Percentiles rank a stretch among this genome's conserved stretches.
Evolutionary conservation across 2,329 filamentous ascomycete species (phyloP).

Genomic region (Penicillium olsonii): DNA sequence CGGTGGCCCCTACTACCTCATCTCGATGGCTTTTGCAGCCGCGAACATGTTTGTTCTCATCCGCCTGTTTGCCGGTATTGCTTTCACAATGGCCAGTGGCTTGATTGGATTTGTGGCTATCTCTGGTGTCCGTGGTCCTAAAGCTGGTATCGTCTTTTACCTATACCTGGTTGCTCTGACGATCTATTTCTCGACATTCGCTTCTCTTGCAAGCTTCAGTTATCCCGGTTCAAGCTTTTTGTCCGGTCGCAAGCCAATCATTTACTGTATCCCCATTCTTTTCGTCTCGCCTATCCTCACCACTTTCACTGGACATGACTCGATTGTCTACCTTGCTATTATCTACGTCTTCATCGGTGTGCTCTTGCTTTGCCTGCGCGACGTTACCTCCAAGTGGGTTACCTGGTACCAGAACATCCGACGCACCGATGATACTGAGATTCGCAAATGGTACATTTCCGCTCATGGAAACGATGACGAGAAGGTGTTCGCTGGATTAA

Average conservation of each 20-base stretch:
- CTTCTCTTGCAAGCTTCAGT: conserved; percentile 55
- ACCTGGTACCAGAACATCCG: conserved; percentile 53
- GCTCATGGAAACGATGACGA: conserved; percentile 34
- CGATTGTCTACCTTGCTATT: conserved; percentile 58
- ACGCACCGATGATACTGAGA: conserved; percentile 40
- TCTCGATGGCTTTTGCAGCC: conserved; percentile 57
- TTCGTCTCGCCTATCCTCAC: conserved; percentile 60
- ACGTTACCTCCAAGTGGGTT: conserved; percentile 59
- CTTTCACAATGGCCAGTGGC: conserved; percentile 54
- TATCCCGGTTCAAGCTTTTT: conserved; percentile 57
- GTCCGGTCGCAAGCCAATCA: conserved; percentile 60
- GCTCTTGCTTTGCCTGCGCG: conserved; percentile 56
- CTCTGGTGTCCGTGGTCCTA: conserved; percentile 45
- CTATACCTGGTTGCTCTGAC: conserved; percentile 61
- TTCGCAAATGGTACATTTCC: conserved; percentile 43
- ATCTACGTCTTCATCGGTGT: conserved; percentile 56
- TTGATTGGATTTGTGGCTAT: conserved; percentile 57
- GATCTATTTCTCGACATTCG: conserved; percentile 60
- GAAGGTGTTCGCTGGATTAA: conserved; percentile 47
- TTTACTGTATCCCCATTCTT: conserved; percentile 57
- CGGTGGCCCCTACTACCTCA: conserved; percentile 63
- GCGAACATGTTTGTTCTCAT: conserved; percentile 58
- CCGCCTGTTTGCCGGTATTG: conserved; percentile 54
- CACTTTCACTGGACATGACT: conserved; percentile 55
- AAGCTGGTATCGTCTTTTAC: conserved; percentile 58